Evolutionary conservation across 768 basidiomycete genomes (phyloP), one percentile per base, ranked within the genome.

Genomic region (Boletus barrowsii): DNA sequence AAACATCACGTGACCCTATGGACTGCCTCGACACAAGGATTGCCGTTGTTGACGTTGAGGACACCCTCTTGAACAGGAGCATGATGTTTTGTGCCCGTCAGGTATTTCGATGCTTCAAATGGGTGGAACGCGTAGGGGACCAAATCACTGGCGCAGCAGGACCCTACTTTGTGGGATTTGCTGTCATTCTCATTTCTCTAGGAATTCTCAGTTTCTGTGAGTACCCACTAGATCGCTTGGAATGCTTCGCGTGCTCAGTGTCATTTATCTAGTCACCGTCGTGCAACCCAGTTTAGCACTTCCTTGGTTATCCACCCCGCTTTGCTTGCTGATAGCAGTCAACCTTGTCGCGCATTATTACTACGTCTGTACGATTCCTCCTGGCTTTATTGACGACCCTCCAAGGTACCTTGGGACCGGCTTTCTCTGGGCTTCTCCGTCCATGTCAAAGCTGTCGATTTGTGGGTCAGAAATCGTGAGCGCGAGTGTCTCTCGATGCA

Each of bases 311-410:
- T 77, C 81, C 9, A 73, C 84, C 7, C 90, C 91, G 1, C 64
- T 84, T 52, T 92, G 90, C 71, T 42, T 82, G n/a, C 75, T 94
- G 42, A 83, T 94, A 53, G 84, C 86, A 4, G 47, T 83, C 53
- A 97, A 98, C 68, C 68, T 96, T 33, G 79, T 83, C 62, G 74
- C 72, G 53, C 92, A 97, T 66, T 98, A 99, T 69, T 97, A 86
- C 71, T 86, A 84, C 57, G 93, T 84, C 42, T 86, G 90, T 64
- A 88, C 86, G 3, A 78, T 90, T 1, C 71, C 76, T 0, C 93
- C 97, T 0, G 97, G 97, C 2, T 90, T 85, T 58, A 80, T 88
- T 0, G 75, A 82, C n/a, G 87, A 87, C 11, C 73, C 81, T 7
- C 76, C 79, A 14, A 70, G 62, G 5, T 65, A 72, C 29, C 60